Evolutionary conservation across 2,329 filamentous ascomycete genomes (phyloP), one percentile per base, ranked within the genome.

Genomic region (Emergomyces africanus): DNA sequence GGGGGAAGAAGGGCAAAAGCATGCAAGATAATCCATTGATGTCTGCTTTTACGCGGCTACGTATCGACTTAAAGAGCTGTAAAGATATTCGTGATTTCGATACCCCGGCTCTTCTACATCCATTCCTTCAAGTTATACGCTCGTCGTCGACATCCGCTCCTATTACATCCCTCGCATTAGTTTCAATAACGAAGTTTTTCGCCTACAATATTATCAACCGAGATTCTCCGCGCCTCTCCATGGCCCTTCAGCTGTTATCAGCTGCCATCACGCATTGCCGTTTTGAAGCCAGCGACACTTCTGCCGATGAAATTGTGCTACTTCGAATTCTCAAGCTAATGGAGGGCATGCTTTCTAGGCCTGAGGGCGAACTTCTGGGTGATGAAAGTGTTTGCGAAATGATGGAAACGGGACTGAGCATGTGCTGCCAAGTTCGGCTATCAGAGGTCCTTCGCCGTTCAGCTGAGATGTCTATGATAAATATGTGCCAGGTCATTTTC

Each of bases 401-500:
- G 90, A 97, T 99, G 92, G 94, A 96, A 71, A 92, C 90, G 1
- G 94, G 92, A 1, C 75, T 99, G 64, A 96, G 90, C 69, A 97
- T 99, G 78, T 99, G 94, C 77, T 99, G 92, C 63, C 91, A 97
- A 69, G 84, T 89, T 59, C 84, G 92, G 59, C 85, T 97, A 62
- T 96, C 91, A 10, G 91, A 96, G 67, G 85, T 97, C 3, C 77
- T 99, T 58, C 84, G 92, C 63, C 83, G 91, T 63, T 95, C 91
- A 23, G 94, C 94, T 1, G 94, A 99, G 74, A 94, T 95, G 69
- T 87, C 90, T 58, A 96, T 99, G 91, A 89, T 97, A 51, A 89
- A 90, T 65, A 99, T 99, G 94, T 97, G 94, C 70, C 94, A 99
- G 74, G 90, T 96, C 64, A 96, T 99, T 67, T 99, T 99, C 70